These are phyloP conservation scores for Iberis amara DNA, from an alignment of 441 rosid genomes.

Conservation along the genomic window DNA sequence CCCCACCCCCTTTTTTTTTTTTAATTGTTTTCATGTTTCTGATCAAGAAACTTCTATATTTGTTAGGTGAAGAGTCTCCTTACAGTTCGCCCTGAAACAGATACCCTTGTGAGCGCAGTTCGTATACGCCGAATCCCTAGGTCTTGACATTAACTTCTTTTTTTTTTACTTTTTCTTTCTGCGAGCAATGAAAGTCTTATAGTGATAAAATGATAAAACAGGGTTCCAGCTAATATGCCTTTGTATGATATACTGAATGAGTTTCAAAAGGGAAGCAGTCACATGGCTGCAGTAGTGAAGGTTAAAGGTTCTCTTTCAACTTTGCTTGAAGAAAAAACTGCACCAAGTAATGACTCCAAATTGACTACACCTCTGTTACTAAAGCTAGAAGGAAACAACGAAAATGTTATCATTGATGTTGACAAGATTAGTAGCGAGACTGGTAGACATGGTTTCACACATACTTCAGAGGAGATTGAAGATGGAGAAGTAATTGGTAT, in stretches of 20 bases:
- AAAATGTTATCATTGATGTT: slow-evolving; percentile 36
- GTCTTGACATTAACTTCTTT: slow-evolving; percentile 28
- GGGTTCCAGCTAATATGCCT: slow-evolving; percentile 76
- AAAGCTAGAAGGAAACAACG: slow-evolving; percentile 32
- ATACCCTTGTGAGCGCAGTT: slow-evolving; percentile 82
- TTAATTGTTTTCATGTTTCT: slow-evolving; percentile 3
- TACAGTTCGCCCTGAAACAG: slow-evolving; percentile 90
- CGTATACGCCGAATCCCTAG: slow-evolving; percentile 89
- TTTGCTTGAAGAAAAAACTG: slow-evolving; percentile 30
- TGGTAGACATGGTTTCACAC: slow-evolving; percentile 24
- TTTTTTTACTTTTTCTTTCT: not conserved
- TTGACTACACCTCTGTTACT: slow-evolving; percentile 42
- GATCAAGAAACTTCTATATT: slow-evolving; percentile 4
- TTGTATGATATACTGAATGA: slow-evolving; percentile 66
- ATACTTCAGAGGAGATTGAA: slow-evolving; percentile 45
- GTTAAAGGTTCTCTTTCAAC: slow-evolving; percentile 34
- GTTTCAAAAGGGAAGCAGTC: slow-evolving; percentile 80
- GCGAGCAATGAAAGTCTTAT: not conserved
- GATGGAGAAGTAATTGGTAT: slow-evolving; percentile 67
- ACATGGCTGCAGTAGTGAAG: slow-evolving; percentile 76
- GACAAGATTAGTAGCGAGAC: slow-evolving; percentile 37
- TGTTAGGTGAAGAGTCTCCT: slow-evolving; percentile 84
- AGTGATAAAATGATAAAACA: slow-evolving; percentile 23
- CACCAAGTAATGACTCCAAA: slow-evolving; percentile 28
- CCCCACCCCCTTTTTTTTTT: not conserved